A percentile compares a stretch with the other conserved stretches of the same genome.
These are phyloP conservation scores for Citrus cavaleriei DNA, from an alignment of 345 rosid species.

Conservation along the genomic window DNA sequence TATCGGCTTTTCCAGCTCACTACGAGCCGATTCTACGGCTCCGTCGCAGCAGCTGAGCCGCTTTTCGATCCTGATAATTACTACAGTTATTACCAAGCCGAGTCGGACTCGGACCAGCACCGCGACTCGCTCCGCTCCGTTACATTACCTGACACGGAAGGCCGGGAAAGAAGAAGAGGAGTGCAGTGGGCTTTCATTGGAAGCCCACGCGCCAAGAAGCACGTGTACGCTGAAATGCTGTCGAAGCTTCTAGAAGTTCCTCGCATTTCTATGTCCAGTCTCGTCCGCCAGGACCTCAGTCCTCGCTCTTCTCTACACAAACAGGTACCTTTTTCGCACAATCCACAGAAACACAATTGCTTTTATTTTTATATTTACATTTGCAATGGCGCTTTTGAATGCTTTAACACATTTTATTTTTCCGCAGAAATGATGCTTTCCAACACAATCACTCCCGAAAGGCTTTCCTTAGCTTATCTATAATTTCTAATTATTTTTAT, in stretches of 20 bases:
- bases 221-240: slow-evolving; percentile 25
- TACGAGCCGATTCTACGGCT: slow-evolving; percentile 3
- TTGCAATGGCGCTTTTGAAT: background rate
- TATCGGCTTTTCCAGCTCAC: background rate
- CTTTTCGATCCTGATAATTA: slow-evolving; percentile 22
- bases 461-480: background rate
- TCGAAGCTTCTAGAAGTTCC: slow-evolving; percentile 37
- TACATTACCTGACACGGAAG: slow-evolving; percentile 20
- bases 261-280: slow-evolving; percentile 31
- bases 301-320: slow-evolving; percentile 31
- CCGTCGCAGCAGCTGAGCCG: slow-evolving; percentile 20
- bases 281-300: slow-evolving; percentile 37
- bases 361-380: background rate
- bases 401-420: background rate
- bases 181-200: slow-evolving; percentile 41
- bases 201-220: slow-evolving; percentile 28
- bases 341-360: background rate
- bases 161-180: slow-evolving; percentile 20
- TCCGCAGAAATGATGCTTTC: background rate
- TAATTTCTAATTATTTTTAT: background rate
- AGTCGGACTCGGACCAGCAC: slow-evolving; percentile 4
- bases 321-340: slow-evolving; percentile 10
- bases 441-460: background rate
- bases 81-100: background rate
- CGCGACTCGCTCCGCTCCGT: background rate